phyloP scores from a whole-genome alignment of 345 rosid genomes.

The Aquilaria sinensis region DNA sequence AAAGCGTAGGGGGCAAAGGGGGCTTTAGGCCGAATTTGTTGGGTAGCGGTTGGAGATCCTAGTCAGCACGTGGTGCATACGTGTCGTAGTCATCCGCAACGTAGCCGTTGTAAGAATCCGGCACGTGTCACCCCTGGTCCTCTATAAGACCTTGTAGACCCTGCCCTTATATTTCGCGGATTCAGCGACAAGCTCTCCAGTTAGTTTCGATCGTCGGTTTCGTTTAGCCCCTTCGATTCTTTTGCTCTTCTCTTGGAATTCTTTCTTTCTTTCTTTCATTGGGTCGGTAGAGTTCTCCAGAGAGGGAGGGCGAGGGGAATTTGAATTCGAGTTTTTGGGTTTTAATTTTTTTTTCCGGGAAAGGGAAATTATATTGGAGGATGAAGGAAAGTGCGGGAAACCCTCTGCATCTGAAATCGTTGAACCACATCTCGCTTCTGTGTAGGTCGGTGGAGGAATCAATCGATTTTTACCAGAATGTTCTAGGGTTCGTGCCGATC shows the following conservation, averaged over 20 bases:
- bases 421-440: constrained; percentile 76
- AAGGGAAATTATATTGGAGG: not conserved
- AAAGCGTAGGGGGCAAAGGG: no score
- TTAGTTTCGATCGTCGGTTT: not conserved
- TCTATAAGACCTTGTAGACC: not conserved
- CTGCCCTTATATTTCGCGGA: no score
- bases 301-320: no score
- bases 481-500: constrained; percentile 73
- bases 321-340: not conserved
- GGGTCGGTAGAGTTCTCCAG: not conserved
- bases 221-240: not conserved
- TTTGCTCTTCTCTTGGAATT: not conserved
- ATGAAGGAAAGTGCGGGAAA: constrained; percentile 43
- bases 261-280: not conserved
- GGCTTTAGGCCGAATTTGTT: no score
- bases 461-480: constrained; percentile 57
- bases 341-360: not conserved
- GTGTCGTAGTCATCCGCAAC: not conserved
- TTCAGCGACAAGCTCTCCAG: not conserved
- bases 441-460: constrained; percentile 71
- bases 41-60: not conserved
- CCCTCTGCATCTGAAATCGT: constrained; percentile 72
- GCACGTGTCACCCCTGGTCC: constrained; percentile 9
- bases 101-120: not conserved
- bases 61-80: constrained; percentile 13